Evolutionary conservation across 2,329 filamentous ascomycete species (phyloP).

Genomic region (Aplosporella prunicola): DNA sequence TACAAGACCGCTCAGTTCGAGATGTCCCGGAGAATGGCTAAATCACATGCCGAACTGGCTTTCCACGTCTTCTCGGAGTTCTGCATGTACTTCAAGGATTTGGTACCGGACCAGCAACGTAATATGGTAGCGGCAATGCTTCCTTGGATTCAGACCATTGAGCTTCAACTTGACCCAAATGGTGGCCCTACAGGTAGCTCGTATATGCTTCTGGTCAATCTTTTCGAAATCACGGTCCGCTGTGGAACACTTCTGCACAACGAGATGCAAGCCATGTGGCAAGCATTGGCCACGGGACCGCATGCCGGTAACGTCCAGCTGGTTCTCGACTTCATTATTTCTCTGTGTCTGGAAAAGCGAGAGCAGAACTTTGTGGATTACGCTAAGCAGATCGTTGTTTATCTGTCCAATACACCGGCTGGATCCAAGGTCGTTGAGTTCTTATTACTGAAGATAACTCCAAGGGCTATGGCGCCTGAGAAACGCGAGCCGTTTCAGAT

Average conservation of each 20-base stretch:
- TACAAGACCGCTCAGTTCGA: slow-evolving; percentile 98
- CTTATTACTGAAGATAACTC: slow-evolving; percentile 78
- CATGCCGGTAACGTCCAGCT: slow-evolving; percentile 90
- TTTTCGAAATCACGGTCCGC: slow-evolving; percentile 93
- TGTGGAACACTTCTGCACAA: slow-evolving; percentile 83
- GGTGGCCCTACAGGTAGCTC: slow-evolving; percentile 84
- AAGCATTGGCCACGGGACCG: slow-evolving; percentile 85
- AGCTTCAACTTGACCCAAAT: slow-evolving; percentile 83
- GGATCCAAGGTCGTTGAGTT: slow-evolving; percentile 93
- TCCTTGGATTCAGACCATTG: slow-evolving; percentile 92
- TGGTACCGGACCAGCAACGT: slow-evolving; percentile 72
- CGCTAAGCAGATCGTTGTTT: slow-evolving; percentile 96
- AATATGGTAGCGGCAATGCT: slow-evolving; percentile 92
- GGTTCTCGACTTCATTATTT: slow-evolving; percentile 93
- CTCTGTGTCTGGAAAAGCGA: slow-evolving; percentile 79
- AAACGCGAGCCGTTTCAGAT: slow-evolving; percentile 23
- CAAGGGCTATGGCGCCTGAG: slow-evolving; percentile 85
- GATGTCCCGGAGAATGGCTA: slow-evolving; percentile 81
- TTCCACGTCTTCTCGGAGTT: slow-evolving; percentile 97
- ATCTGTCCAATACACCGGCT: slow-evolving; percentile 74
- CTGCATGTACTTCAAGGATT: slow-evolving; percentile 80
- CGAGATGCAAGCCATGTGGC: slow-evolving; percentile 95
- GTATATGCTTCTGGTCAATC: slow-evolving; percentile 87
- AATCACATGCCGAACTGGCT: slow-evolving; percentile 78
- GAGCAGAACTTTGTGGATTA: slow-evolving; percentile 98